These are phyloP conservation scores for Myxozyma neotropica DNA, from an alignment of 805 yeast genomes.

Conservation along the genomic window DNA sequence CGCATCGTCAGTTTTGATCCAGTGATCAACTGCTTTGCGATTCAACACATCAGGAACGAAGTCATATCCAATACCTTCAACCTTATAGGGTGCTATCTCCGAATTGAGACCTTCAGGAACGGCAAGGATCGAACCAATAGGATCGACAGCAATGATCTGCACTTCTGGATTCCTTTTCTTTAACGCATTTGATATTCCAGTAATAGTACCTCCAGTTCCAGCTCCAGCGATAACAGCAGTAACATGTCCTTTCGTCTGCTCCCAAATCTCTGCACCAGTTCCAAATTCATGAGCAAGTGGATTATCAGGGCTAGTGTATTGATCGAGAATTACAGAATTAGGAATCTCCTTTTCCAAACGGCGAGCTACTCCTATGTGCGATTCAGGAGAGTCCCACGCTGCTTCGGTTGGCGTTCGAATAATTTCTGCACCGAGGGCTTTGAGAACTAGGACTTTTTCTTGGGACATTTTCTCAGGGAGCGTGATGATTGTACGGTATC, in stretches of 20 bases:
- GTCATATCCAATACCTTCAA: constrained; percentile 91
- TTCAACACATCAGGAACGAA: constrained; percentile 80
- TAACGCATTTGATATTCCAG: constrained; percentile 76
- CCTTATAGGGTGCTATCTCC: constrained; percentile 62
- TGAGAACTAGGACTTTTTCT: constrained; percentile 83
- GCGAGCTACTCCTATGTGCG: constrained; percentile 85
- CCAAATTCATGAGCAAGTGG: constrained; percentile 84
- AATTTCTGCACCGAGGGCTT: constrained; percentile 88
- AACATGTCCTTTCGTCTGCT: constrained; percentile 71
- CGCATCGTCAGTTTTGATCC: constrained; percentile 86
- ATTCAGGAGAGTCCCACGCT: constrained; percentile 90
- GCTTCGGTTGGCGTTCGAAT: constrained; percentile 91
- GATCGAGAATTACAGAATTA: constrained; percentile 81
- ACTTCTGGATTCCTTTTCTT: constrained; percentile 69
- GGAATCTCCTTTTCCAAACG: constrained; percentile 81
- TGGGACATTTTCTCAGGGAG: constrained; percentile 91
- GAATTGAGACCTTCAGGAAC: constrained; percentile 71
- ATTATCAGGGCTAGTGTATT: constrained; percentile 74
- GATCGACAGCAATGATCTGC: constrained; percentile 78
- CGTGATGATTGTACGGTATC: constrained; percentile 83
- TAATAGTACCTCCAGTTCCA: constrained; percentile 90
- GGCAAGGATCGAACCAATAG: constrained; percentile 83
- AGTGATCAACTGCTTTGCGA: constrained; percentile 65
- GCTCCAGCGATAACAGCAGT: constrained; percentile 86
- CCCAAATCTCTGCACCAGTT: constrained; percentile 84